A percentile compares a stretch with the other conserved stretches of the same genome.
phyloP scores from a whole-genome alignment of 2,329 filamentous ascomycete genomes.

The Pseudogymnoascus sp. region DNA sequence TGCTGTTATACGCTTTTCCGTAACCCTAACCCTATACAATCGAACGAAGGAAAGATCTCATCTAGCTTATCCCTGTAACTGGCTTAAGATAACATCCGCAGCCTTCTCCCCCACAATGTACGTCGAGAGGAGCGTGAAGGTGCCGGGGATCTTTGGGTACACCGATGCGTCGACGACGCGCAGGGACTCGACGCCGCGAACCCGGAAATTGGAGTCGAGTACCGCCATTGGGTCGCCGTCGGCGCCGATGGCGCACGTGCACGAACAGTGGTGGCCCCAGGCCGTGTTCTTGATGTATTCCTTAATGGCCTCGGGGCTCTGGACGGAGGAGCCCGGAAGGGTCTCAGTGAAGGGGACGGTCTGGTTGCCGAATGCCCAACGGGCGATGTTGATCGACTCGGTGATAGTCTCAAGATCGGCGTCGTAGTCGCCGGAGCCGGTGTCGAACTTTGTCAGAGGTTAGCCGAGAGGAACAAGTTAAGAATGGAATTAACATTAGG shows the following conservation, averaged over 20 bases:
- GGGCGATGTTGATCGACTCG: constrained; percentile 16
- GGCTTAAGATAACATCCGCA: constrained; percentile 11
- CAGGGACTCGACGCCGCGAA: constrained; percentile 47
- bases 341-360: constrained; percentile 33
- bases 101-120: constrained; percentile 56
- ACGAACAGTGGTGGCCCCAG: constrained; percentile 53
- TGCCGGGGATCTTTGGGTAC: constrained; percentile 46
- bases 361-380: constrained; percentile 33
- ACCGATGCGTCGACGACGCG: constrained; percentile 55
- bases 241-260: constrained; percentile 46
- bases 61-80: neutral
- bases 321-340: constrained; percentile 35
- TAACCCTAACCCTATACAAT: too few species aligned
- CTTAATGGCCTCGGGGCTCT: constrained; percentile 37
- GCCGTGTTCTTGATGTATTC: constrained; percentile 42
- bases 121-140: constrained; percentile 42
- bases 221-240: constrained; percentile 36
- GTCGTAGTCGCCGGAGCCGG: constrained; percentile 29
- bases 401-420: constrained; percentile 17
- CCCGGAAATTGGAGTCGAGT: constrained; percentile 48
- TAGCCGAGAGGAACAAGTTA: neutral
- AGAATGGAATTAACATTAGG: neutral
- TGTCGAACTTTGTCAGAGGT: constrained; percentile 32
- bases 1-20: too few species aligned
- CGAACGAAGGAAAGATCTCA: neutral